These are phyloP conservation scores for Scutellaria minor DNA, from an alignment of 257 asterid species.

Conservation along the genomic window DNA sequence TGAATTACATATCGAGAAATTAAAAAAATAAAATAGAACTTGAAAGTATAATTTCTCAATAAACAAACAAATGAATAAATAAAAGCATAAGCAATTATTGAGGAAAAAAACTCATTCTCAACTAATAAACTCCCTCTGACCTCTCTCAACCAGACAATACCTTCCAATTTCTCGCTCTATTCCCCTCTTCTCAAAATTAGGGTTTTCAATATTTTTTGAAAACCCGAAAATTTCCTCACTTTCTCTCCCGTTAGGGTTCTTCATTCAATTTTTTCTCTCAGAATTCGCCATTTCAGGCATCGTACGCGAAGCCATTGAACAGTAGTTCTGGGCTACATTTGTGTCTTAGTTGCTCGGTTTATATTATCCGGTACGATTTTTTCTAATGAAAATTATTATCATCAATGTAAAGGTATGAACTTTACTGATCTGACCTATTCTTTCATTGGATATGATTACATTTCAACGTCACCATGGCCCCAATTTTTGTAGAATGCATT, in stretches of 20 bases:
- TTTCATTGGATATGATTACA: constrained; percentile 26
- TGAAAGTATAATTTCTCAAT: too few relatives aligned
- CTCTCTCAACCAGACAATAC: constrained; percentile 26
- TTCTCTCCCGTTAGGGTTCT: constrained; percentile 35
- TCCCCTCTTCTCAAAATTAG: constrained; percentile 44
- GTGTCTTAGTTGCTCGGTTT: constrained; percentile 24
- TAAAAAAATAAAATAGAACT: too few relatives aligned
- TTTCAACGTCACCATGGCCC: constrained; percentile 29
- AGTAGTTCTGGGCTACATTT: constrained; percentile 25
- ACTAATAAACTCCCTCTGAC: not conserved
- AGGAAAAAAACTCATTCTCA: not conserved
- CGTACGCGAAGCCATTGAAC: constrained; percentile 12
- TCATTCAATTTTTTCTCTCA: constrained; percentile 26
- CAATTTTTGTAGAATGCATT: constrained; percentile 32
- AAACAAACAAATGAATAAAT: too few relatives aligned
- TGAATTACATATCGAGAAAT: too few relatives aligned
- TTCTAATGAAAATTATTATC: constrained; percentile 2
- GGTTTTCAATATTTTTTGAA: constrained; percentile 46
- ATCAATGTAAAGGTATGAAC: constrained; percentile 35
- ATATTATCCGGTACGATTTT: constrained; percentile 16
- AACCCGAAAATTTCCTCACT: constrained; percentile 33
- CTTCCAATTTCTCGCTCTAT: constrained; percentile 31
- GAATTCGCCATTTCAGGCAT: constrained; percentile 22
- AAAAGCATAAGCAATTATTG: not conserved
- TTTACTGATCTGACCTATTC: constrained; percentile 31